Conservation (phyloP, 257 asterid genomes). For the Jacaranda copaia region DNA sequence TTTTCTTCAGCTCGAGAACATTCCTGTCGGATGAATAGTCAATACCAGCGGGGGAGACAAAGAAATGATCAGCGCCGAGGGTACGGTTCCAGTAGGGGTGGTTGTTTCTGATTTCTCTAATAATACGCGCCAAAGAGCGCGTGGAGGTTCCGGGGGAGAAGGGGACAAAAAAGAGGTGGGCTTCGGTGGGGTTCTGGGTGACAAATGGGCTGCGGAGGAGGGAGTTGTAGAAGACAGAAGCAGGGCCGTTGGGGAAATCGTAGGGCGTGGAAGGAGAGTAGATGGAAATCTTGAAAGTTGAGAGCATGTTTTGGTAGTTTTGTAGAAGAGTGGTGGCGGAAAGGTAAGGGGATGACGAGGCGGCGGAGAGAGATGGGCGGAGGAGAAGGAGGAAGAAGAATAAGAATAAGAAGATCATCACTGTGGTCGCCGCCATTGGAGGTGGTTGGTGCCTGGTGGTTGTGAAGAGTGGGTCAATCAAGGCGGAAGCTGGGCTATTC, state of each 20-base stretch:
- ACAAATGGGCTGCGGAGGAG: conserved; percentile 65
- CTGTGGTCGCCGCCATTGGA: conserved; percentile 46
- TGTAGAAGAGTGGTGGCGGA: conserved; percentile 59
- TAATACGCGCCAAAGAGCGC: conserved; percentile 70
- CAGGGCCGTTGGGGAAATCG: conserved; percentile 46
- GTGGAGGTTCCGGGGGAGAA: conserved; percentile 66
- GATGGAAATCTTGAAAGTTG: conserved; percentile 65
- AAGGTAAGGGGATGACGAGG: conserved; percentile 62
- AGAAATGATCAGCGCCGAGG: conserved; percentile 96
- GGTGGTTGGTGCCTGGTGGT: conserved; percentile 27
- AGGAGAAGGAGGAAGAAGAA: conserved; percentile 32
- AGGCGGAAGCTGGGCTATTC: neutral
- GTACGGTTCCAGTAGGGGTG: conserved; percentile 85
- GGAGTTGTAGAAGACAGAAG: conserved; percentile 65
- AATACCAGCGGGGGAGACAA: conserved; percentile 66
- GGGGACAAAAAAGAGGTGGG: conserved; percentile 83
- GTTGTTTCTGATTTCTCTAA: conserved; percentile 58
- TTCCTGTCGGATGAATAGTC: conserved; percentile 79
- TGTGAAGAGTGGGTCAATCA: conserved; percentile 17
- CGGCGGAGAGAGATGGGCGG: conserved; percentile 36
- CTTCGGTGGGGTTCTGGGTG: conserved; percentile 67
- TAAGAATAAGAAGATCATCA: neutral
- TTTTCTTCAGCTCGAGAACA: conserved; percentile 85
- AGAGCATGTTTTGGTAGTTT: conserved; percentile 72
- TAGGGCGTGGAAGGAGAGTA: conserved; percentile 57